Evolutionary conservation across 768 basidiomycete species (phyloP).

Genomic region (Lactarius sp.): DNA sequence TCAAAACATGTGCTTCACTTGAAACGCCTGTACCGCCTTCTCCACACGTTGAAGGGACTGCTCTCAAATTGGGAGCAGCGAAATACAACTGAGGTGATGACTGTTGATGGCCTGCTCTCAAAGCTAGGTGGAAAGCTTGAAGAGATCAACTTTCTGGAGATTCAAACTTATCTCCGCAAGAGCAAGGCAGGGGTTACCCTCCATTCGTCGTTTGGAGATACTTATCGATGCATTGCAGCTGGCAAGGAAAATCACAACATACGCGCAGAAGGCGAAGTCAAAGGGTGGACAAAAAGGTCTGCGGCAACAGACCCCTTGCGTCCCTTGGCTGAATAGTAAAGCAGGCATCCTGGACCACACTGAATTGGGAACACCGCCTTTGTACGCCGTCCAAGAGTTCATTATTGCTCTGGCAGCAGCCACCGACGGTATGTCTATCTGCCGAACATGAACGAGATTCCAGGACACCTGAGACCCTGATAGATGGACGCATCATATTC

Average conservation of each 20-base stretch:
- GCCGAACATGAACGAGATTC: neutral
- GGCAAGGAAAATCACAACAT: constrained; percentile 80
- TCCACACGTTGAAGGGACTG: constrained; percentile 63
- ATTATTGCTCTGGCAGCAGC: constrained; percentile 70
- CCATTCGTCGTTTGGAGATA: neutral
- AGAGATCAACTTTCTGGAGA: constrained; percentile 78
- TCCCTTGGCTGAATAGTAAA: neutral
- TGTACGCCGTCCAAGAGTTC: constrained; percentile 79
- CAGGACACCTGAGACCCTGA: neutral
- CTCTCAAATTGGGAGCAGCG: constrained; percentile 49
- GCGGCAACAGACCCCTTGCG: neutral
- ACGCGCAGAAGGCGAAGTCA: constrained; percentile 40
- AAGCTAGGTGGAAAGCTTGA: constrained; percentile 61
- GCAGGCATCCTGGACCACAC: neutral
- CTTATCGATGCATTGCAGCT: constrained; percentile 37
- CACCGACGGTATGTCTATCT: constrained; percentile 51
- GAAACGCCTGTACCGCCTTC: constrained; percentile 68
- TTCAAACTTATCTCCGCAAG: constrained; percentile 71
- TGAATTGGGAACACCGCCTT: constrained; percentile 47
- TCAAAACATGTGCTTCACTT: constrained; percentile 71
- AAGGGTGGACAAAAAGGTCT: constrained; percentile 30
- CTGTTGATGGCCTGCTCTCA: constrained; percentile 58
- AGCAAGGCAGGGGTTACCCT: constrained; percentile 61
- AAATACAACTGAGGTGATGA: constrained; percentile 55
- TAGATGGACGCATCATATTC: constrained; percentile 72